Evolutionary conservation across 352 stramenopile species (phyloP).

Genomic region (Phytophthora sp.): DNA sequence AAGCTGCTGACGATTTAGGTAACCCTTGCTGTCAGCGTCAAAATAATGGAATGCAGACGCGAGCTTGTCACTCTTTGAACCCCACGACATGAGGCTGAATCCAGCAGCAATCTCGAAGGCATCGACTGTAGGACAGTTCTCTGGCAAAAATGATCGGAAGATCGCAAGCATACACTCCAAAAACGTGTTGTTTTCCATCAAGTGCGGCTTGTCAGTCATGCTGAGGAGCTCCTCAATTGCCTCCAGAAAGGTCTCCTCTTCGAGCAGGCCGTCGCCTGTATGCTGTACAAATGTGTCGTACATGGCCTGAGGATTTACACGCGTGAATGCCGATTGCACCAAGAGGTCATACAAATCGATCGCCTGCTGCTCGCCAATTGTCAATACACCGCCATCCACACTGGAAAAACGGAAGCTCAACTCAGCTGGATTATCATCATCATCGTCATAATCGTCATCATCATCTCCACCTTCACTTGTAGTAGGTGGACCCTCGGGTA

Average conservation of each 20-base stretch:
- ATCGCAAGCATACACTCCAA: slow-evolving; percentile 79
- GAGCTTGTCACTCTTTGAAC: slow-evolving; percentile 89
- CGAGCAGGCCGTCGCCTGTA: slow-evolving; percentile 78
- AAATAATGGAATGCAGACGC: slow-evolving; percentile 87
- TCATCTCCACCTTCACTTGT: slow-evolving; percentile 29
- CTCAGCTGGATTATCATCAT: slow-evolving; percentile 22
- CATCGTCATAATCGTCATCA: slow-evolving; percentile 31
- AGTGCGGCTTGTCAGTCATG: slow-evolving; percentile 72
- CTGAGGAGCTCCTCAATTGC: slow-evolving; percentile 79
- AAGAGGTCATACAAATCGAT: slow-evolving; percentile 69
- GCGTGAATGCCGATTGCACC: slow-evolving; percentile 73
- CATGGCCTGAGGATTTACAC: slow-evolving; percentile 71
- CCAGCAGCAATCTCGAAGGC: slow-evolving; percentile 85
- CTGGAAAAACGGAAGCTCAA: slow-evolving; percentile 77
- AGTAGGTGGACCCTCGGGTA: slow-evolving; percentile 20
- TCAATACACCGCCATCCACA: slow-evolving; percentile 64
- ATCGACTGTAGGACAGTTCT: slow-evolving; percentile 71
- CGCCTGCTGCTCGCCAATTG: slow-evolving; percentile 65
- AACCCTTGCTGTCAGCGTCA: slow-evolving; percentile 80
- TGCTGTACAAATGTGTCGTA: slow-evolving; percentile 90
- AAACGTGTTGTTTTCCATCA: slow-evolving; percentile 83
- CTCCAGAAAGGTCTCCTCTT: slow-evolving; percentile 86
- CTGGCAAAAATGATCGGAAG: slow-evolving; percentile 73
- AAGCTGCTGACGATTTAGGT: slow-evolving; percentile 79
- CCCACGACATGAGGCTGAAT: slow-evolving; percentile 82